Base-by-base conservation (phyloP, 1,139 yeast genomes). In the Debaryomyces sp. region DNA sequence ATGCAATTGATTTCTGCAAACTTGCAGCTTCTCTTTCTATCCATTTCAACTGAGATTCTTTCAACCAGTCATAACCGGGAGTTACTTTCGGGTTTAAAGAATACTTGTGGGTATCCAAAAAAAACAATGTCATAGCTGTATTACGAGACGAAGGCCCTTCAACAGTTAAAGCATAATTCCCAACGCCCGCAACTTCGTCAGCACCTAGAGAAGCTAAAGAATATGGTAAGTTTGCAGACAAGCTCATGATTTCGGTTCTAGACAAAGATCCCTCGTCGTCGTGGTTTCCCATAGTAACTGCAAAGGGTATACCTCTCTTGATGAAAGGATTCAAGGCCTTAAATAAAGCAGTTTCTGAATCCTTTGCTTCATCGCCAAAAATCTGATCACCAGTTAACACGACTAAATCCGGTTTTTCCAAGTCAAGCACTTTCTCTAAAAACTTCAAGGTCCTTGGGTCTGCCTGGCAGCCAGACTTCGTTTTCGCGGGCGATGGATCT, bases 361-460 rank as follows among this genome's bases (percentile, higher is more conserved):
- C 97, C 1, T 87, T 89, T 0, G 89, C 75, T 8, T 73, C 75
- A 18, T 79, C 80, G 1, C 94, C 94, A 69, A 82, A 84, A 1
- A 89, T 75, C 63, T 88, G 96, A 67, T 92, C 97, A 10, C 98
- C 98, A 0, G 96, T 84, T 50, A 89, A 68, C 0, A 90, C 91
- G 1, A 89, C 94, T 41, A 90, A 66, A 60, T 91, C 89, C 0
- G 97, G 97, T 33, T 77, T 66, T 61, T 92, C 97, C 0, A 73
- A 50, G 53, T 87, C 92, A 45, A 92, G 68, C 0, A 88, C 85
- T 29, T 68, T 64, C 23, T 81, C 76, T n/a, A 91, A 63, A 61
- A 89, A 89, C 18, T 67, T 63, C 35, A 80, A 55, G 0, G 97
- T 87, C 49, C 86, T 76, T 0, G 81, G 77, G 61, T 91, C 97